Conservation (phyloP, 1,284 basidiomycete genomes). For the Laetiporus sulphureus region DNA sequence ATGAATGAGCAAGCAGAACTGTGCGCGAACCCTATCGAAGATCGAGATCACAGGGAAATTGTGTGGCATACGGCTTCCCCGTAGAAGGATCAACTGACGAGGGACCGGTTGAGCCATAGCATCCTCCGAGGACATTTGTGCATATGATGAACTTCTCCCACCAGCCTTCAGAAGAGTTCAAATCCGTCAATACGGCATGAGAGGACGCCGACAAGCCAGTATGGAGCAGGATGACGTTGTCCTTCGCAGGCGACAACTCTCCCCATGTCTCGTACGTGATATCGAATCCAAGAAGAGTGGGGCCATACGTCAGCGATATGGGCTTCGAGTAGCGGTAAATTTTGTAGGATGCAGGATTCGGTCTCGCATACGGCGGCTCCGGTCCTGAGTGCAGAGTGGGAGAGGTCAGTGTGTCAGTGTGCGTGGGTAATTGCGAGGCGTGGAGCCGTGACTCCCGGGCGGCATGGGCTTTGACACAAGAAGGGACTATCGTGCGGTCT, state of each 20-base stretch:
- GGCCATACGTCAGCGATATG: conserved; percentile 71
- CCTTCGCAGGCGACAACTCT: conserved; percentile 64
- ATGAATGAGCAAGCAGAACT: conserved; percentile 83
- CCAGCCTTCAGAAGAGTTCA: conserved; percentile 88
- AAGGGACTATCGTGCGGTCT: conserved; percentile 33
- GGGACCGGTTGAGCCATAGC: conserved; percentile 95
- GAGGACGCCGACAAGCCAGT: conserved; percentile 95
- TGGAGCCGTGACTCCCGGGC: conserved; percentile 50
- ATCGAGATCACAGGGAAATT: conserved; percentile 90
- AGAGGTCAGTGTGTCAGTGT: neutral
- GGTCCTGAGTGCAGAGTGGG: conserved; percentile 40
- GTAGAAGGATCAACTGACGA: conserved; percentile 69
- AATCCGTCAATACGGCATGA: conserved; percentile 82
- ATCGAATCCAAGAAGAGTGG: conserved; percentile 70
- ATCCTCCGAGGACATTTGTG: conserved; percentile 96
- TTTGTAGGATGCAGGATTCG: conserved; percentile 62
- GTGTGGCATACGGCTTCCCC: conserved; percentile 77
- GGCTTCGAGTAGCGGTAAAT: conserved; percentile 57
- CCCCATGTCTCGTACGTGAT: conserved; percentile 99
- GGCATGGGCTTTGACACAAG: conserved; percentile 73
- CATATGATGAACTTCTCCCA: conserved; percentile 98
- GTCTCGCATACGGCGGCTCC: conserved; percentile 73
- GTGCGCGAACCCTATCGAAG: conserved; percentile 96
- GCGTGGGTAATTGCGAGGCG: too few species aligned
- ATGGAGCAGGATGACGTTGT: conserved; percentile 93